A percentile compares a stretch with the other conserved stretches of the same genome.
Evolutionary conservation across 441 rosid species (phyloP).

Genomic region (Pelargonium australe): DNA sequence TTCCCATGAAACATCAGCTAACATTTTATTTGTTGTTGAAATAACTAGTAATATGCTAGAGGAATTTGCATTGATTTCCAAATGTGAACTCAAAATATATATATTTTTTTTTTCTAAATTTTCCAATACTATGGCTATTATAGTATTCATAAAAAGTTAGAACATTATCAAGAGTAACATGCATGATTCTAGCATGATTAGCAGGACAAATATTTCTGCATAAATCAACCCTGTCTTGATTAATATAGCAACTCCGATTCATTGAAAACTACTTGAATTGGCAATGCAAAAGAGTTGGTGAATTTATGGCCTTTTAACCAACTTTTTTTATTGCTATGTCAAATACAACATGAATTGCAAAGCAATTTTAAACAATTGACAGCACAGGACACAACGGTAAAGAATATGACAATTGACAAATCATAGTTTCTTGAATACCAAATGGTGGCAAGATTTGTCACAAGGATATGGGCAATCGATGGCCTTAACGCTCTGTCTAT

Average conservation of each 20-base stretch:
- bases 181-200: background rate
- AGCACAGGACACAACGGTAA: background rate
- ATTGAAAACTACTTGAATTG: too few species aligned
- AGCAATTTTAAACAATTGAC: background rate
- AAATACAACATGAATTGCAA: background rate
- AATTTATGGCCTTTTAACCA: background rate
- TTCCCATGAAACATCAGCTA: too few species aligned
- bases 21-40: too few species aligned
- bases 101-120: too few species aligned
- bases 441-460: constrained; percentile 4
- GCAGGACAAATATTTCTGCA: background rate
- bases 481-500: constrained; percentile 49
- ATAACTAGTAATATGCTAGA: too few species aligned
- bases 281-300: background rate
- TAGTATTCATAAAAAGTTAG: background rate
- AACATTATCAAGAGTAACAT: background rate
- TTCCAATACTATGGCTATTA: background rate
- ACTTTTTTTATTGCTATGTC: background rate
- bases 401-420: constrained; percentile 35
- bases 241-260: too few species aligned
- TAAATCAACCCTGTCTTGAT: background rate
- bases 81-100: background rate
- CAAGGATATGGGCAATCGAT: constrained; percentile 53
- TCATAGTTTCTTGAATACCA: background rate
- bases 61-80: background rate